phyloP scores from a whole-genome alignment of 495 filamentous ascomycete genomes.

The Chaetomium fimeti region DNA sequence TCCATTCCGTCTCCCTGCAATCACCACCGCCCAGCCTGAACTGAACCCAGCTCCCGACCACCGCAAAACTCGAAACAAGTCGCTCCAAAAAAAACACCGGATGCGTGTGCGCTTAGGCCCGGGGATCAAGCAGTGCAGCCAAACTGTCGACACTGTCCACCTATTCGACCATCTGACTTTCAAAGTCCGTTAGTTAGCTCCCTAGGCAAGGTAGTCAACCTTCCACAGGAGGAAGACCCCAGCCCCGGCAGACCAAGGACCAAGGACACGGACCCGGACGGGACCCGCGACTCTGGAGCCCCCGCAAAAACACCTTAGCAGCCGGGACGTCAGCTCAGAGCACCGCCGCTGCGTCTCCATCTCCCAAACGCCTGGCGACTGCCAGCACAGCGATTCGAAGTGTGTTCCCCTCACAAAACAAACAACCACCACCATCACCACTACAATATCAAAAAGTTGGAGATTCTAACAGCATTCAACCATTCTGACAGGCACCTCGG shows the following conservation, averaged over 20 bases:
- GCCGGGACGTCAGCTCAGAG: constrained; percentile 25
- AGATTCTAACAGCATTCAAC: neutral
- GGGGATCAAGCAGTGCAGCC: neutral
- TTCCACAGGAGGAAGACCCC: no score
- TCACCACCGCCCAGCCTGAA: neutral
- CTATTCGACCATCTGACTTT: neutral
- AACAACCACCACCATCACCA: neutral
- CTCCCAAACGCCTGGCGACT: constrained; percentile 19
- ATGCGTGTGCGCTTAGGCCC: neutral
- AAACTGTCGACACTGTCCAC: neutral
- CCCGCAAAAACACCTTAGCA: constrained; percentile 25
- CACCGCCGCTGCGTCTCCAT: constrained; percentile 11
- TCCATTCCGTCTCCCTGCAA: constrained; percentile 1
- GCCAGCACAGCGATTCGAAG: constrained; percentile 18
- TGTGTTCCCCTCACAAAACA: neutral
- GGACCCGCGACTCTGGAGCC: constrained; percentile 14
- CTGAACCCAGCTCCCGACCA: neutral
- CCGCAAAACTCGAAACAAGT: neutral
- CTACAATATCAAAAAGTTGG: neutral
- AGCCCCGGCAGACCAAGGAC: neutral
- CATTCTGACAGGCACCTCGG: neutral
- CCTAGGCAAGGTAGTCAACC: no score
- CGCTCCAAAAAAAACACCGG: neutral
- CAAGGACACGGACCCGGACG: neutral
- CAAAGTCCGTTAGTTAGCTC: neutral